Conservation (phyloP, 2,329 filamentous ascomycete genomes). For the Aspergillus alliaceus region DNA sequence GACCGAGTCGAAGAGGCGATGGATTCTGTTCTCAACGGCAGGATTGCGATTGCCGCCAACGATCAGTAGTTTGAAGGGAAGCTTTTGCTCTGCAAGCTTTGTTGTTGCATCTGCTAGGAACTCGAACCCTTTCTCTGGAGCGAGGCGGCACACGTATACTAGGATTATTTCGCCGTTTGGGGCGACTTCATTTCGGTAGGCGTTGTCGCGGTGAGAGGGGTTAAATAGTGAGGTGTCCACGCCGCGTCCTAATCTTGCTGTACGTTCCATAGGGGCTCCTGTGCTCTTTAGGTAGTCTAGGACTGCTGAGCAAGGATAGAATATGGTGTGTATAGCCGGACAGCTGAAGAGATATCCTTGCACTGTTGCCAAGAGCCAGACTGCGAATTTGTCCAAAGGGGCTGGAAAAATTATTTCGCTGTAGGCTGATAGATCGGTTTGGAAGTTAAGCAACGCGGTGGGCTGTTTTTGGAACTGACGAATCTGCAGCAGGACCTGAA, state of each 20-base stretch:
- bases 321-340: constrained; percentile 62
- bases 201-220: constrained; percentile 53
- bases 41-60: constrained; percentile 68
- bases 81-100: constrained; percentile 54
- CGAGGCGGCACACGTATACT: constrained; percentile 65
- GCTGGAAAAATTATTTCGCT: constrained; percentile 67
- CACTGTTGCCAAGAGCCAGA: constrained; percentile 61
- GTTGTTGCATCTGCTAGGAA: constrained; percentile 61
- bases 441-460: constrained; percentile 67
- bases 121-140: constrained; percentile 70
- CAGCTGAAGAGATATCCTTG: constrained; percentile 68
- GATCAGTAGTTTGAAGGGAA: constrained; percentile 65
- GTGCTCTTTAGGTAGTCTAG: constrained; percentile 60
- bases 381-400: constrained; percentile 61
- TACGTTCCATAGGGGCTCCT: constrained; percentile 56
- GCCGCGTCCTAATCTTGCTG: constrained; percentile 63
- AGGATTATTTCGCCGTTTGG: constrained; percentile 65
- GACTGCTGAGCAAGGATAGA: constrained; percentile 67
- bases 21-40: constrained; percentile 62
- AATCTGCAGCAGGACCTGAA: constrained; percentile 69
- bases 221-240: constrained; percentile 65
- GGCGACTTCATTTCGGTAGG: constrained; percentile 56
- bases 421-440: constrained; percentile 70
- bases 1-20: constrained; percentile 58
- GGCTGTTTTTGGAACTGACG: constrained; percentile 59